Base-by-base conservation (phyloP, 495 filamentous ascomycete genomes). In the Aspergillus incahuasiensis region DNA sequence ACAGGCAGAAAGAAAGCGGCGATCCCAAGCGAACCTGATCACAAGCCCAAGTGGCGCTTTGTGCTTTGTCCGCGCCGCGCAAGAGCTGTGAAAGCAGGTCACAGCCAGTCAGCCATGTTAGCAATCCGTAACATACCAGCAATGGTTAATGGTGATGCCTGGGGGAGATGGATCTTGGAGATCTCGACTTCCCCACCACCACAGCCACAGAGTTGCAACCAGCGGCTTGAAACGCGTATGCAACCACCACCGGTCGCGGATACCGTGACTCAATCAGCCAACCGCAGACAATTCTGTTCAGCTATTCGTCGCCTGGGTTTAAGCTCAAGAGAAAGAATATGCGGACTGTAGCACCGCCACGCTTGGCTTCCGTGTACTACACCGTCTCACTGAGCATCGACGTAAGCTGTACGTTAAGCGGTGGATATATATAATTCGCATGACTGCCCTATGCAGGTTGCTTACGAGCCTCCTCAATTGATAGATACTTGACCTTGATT, bases 131-230 rank as follows among this genome's bases (percentile, higher is more conserved):
- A 22, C 16, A 18, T 44, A 43, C 9, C 5, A 6, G 9, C 5
- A 35, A 53, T 44, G 24, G 22, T 24, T 25, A 55, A 56, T 44
- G 54, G 46, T 56, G 54, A 50, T 56, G 54, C 54, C 54, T 56
- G 46, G 46, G 46, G 46, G 50, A n/a, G 35, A 32, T 35, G 32
- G 32, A 35, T n/a, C 16, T 21, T 20, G 25, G 15, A 40, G 28
- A 25, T 22, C 7, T 18, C 16, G 8, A 24, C 35, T 43, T 44
- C 54, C 35, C 54, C 38, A 28, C 46, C 46, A 44, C 21, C 54
- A n/a, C n/a, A n/a, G 35, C 38, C 46, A 56, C 46, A 56, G 15
- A 19, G 15, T 49, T 6, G 39, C 20, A 49, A 38, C 32, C 20
- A 20, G 39, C 46, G 22, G 19, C 35, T 32, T 41, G 49, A 56